Evolutionary conservation across 257 asterid species (phyloP).

Genomic region (Nicotiana tabacum): DNA sequence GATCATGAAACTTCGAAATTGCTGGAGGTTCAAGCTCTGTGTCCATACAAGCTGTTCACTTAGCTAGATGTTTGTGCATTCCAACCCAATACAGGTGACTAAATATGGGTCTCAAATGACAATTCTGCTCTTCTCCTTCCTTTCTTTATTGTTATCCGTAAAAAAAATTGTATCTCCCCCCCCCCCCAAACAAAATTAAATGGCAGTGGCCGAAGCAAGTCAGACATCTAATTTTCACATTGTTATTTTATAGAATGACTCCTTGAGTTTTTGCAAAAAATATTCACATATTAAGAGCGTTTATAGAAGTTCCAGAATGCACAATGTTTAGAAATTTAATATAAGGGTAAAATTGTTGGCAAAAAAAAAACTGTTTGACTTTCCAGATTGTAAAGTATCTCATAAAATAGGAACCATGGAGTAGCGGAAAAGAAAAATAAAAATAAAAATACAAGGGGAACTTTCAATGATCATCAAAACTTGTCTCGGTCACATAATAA

Average conservation of each 20-base stretch:
- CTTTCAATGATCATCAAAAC: neutral
- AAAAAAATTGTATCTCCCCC: neutral
- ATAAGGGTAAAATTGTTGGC: neutral
- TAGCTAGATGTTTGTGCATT: neutral
- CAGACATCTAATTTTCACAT: neutral
- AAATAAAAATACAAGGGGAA: neutral
- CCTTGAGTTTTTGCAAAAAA: neutral
- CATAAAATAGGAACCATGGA: neutral
- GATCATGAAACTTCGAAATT: neutral
- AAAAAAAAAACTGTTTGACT: neutral
- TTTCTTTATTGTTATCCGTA: neutral
- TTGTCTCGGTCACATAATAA: neutral
- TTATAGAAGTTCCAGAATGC: neutral
- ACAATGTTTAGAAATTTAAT: neutral
- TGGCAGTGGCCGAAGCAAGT: neutral
- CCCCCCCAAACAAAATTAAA: neutral
- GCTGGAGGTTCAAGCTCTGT: conserved; percentile 5
- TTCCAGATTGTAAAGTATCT: neutral
- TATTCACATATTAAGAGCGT: neutral
- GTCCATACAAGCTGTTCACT: neutral
- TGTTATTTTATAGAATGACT: neutral
- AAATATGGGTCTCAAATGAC: neutral
- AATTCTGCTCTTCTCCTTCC: neutral
- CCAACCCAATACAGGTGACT: neutral
- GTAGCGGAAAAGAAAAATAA: neutral